These are phyloP conservation scores for Claviceps fusiformis DNA, from an alignment of 2,329 filamentous ascomycete genomes.

Conservation along the genomic window DNA sequence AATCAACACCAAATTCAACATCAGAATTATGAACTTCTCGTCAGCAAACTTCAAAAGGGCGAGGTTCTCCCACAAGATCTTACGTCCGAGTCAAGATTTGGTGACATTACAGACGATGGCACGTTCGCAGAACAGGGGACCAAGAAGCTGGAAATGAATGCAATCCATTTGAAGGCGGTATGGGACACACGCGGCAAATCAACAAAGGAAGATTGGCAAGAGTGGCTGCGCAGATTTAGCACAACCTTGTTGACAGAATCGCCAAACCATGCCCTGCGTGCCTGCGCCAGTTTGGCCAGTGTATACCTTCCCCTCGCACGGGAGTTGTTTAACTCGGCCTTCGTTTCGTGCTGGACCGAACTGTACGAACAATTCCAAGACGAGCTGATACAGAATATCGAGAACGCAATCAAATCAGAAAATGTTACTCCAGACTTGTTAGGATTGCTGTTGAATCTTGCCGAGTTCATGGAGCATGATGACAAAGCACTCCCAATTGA, in stretches of 20 bases:
- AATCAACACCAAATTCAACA: constrained; percentile 71
- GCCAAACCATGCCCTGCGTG: constrained; percentile 85
- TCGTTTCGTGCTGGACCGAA: constrained; percentile 98
- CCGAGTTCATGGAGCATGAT: constrained; percentile 99
- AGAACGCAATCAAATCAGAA: constrained; percentile 86
- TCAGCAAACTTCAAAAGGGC: constrained; percentile 86
- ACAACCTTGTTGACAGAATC: constrained; percentile 91
- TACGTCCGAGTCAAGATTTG: constrained; percentile 71
- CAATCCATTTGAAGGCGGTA: constrained; percentile 89
- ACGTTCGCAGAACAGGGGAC: constrained; percentile 71
- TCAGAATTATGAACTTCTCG: constrained; percentile 80
- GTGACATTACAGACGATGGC: constrained; percentile 65
- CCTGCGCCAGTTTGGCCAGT: constrained; percentile 81
- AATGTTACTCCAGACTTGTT: constrained; percentile 94
- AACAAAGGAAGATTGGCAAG: constrained; percentile 97
- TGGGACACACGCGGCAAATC: constrained; percentile 97
- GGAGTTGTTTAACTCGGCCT: constrained; percentile 95
- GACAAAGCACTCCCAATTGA: constrained; percentile 97
- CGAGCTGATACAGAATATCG: constrained; percentile 88
- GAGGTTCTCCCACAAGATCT: constrained; percentile 92
- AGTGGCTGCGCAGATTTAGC: constrained; percentile 95
- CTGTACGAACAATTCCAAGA: constrained; percentile 95
- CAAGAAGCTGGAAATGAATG: constrained; percentile 94
- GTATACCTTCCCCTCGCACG: constrained; percentile 84
- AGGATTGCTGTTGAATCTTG: constrained; percentile 85